These are phyloP conservation scores for Pichia heedii DNA, from an alignment of 805 yeast species.

Conservation along the genomic window DNA sequence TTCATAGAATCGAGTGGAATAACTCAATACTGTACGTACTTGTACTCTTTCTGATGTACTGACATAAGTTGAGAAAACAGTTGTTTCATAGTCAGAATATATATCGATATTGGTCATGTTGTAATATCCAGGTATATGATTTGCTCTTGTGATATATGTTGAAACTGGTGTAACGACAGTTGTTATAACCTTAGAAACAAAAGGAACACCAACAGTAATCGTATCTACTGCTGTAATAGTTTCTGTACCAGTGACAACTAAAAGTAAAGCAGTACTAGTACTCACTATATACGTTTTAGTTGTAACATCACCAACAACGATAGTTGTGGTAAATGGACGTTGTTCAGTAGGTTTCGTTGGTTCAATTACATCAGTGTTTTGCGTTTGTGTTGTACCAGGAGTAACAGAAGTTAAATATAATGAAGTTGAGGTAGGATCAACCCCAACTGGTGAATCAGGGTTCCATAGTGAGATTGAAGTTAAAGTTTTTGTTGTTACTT, in stretches of 20 bases:
- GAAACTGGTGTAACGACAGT: conserved; percentile 1
- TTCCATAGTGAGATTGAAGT: neutral
- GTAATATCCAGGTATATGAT: neutral
- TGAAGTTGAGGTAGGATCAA: neutral
- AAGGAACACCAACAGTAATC: conserved; percentile 2
- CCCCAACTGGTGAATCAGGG: neutral
- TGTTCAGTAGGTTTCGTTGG: neutral
- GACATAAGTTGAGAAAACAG: neutral
- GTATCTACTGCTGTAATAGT: conserved; percentile 6
- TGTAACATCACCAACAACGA: conserved; percentile 6
- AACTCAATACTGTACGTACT: neutral
- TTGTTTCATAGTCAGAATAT: neutral
- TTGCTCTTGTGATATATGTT: neutral
- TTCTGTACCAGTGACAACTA: conserved; percentile 15
- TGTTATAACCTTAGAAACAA: conserved; percentile 5
- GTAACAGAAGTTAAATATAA: neutral
- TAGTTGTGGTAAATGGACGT: conserved; percentile 1
- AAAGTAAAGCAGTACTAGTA: conserved; percentile 13
- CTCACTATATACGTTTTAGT: conserved; percentile 15
- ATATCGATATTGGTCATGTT: neutral
- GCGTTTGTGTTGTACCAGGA: neutral
- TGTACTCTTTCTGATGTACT: neutral
- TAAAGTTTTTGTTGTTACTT: neutral
- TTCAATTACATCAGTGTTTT: neutral
- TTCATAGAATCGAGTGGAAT: neutral